A percentile compares a stretch with the other conserved stretches of the same genome.
phyloP scores from a whole-genome alignment of 2,329 filamentous ascomycete genomes.

The Fusarium pseudonygamai region DNA sequence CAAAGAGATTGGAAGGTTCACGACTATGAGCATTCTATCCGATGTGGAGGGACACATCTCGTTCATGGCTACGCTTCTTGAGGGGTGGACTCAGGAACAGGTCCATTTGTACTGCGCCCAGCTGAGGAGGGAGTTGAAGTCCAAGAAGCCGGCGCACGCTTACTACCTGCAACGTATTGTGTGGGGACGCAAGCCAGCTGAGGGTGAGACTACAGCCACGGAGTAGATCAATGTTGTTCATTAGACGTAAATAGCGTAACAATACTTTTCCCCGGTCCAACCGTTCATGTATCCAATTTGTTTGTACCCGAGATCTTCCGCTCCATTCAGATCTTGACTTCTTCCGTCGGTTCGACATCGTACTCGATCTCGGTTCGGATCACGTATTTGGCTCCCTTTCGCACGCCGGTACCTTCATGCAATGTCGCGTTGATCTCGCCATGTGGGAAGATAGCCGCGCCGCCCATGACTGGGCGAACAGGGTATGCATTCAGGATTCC shows the following conservation, averaged over 20 bases:
- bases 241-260: constrained; percentile 19
- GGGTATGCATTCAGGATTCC: constrained; percentile 75
- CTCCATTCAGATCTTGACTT: background rate
- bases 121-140: constrained; percentile 44
- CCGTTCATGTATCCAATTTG: constrained; percentile 10
- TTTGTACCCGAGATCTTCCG: background rate
- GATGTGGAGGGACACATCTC: constrained; percentile 48
- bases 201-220: background rate
- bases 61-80: constrained; percentile 47
- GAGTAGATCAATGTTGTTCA: constrained; percentile 11
- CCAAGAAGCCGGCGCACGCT: constrained; percentile 38
- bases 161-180: constrained; percentile 45
- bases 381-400: constrained; percentile 73
- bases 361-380: constrained; percentile 78
- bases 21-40: constrained; percentile 46
- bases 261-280: constrained; percentile 21
- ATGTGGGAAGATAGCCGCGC: constrained; percentile 74
- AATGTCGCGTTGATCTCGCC: constrained; percentile 72
- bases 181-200: constrained; percentile 32
- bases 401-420: constrained; percentile 76
- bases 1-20: constrained; percentile 41
- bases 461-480: constrained; percentile 74
- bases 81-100: constrained; percentile 49
- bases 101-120: constrained; percentile 47
- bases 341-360: constrained; percentile 59